Conservation (phyloP, 768 basidiomycete genomes). For the Suillus placidus region DNA sequence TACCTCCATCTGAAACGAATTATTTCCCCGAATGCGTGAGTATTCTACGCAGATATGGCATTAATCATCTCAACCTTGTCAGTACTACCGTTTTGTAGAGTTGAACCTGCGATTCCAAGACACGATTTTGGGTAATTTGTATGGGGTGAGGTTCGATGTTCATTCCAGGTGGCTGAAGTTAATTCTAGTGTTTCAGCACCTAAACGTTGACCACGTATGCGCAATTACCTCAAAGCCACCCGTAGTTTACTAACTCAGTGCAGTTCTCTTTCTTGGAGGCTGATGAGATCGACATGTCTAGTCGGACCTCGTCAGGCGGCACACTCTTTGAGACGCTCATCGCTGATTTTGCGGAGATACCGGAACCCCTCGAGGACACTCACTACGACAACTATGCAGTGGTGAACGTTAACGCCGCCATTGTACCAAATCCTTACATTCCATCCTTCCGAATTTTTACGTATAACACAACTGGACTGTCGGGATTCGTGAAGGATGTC, state of each 20-base stretch:
- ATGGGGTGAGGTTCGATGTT: constrained; percentile 59
- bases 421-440: constrained; percentile 86
- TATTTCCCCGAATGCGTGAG: constrained; percentile 87
- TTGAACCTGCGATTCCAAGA: constrained; percentile 81
- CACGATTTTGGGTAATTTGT: constrained; percentile 84
- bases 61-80: constrained; percentile 2
- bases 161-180: constrained; percentile 27
- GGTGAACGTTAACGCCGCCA: constrained; percentile 77
- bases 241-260: not conserved
- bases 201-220: constrained; percentile 80
- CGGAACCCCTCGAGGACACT: constrained; percentile 48
- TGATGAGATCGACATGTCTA: constrained; percentile 52
- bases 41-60: constrained; percentile 10
- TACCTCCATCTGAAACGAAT: constrained; percentile 78
- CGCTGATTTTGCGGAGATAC: constrained; percentile 66
- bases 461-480: constrained; percentile 67
- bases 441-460: constrained; percentile 80
- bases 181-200: constrained; percentile 49
- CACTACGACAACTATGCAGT: constrained; percentile 70
- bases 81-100: constrained; percentile 71
- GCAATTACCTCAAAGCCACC: constrained; percentile 13
- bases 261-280: constrained; percentile 61
- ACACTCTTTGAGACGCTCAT: constrained; percentile 49
- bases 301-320: constrained; percentile 9
- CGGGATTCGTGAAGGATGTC: not conserved